Evolutionary conservation across 1,284 basidiomycete species (phyloP).

Genomic region (Bjerkandera adusta): DNA sequence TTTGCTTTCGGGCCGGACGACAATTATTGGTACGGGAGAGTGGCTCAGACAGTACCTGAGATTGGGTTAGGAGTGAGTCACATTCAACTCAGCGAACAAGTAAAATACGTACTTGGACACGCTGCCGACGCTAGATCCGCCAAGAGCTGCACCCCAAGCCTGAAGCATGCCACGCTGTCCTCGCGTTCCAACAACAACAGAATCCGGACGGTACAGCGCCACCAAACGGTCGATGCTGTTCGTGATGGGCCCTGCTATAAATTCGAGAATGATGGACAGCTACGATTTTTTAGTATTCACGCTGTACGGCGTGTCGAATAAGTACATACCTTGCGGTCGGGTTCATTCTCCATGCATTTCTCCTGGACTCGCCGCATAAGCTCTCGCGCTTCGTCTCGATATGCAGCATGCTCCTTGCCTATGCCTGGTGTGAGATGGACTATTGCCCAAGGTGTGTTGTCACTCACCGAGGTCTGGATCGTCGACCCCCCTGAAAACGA

Average conservation of each 20-base stretch:
- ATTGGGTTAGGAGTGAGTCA: too few relatives aligned
- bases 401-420: slow-evolving; percentile 81
- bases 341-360: slow-evolving; percentile 78
- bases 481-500: slow-evolving; percentile 90
- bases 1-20: slow-evolving; percentile 86
- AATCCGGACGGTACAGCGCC: slow-evolving; percentile 93
- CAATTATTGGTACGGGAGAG: slow-evolving; percentile 90
- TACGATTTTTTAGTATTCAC: slow-evolving; percentile 27
- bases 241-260: slow-evolving; percentile 88
- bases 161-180: slow-evolving; percentile 65
- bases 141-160: slow-evolving; percentile 55
- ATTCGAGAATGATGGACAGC: slow-evolving; percentile 93
- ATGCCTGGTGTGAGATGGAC: neutral
- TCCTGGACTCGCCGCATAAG: slow-evolving; percentile 82
- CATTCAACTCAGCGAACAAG: neutral
- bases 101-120: slow-evolving; percentile 52
- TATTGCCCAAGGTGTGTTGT: slow-evolving; percentile 1
- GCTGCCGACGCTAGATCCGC: slow-evolving; percentile 59
- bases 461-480: slow-evolving; percentile 71
- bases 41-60: slow-evolving; percentile 83
- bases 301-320: too few relatives aligned
- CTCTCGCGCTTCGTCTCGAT: slow-evolving; percentile 85
- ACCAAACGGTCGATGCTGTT: slow-evolving; percentile 91
- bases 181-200: slow-evolving; percentile 89
- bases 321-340: slow-evolving; percentile 65